Evolutionary conservation across 179 eudicot genomes (phyloP).

Genomic region (Silene coronaria): DNA sequence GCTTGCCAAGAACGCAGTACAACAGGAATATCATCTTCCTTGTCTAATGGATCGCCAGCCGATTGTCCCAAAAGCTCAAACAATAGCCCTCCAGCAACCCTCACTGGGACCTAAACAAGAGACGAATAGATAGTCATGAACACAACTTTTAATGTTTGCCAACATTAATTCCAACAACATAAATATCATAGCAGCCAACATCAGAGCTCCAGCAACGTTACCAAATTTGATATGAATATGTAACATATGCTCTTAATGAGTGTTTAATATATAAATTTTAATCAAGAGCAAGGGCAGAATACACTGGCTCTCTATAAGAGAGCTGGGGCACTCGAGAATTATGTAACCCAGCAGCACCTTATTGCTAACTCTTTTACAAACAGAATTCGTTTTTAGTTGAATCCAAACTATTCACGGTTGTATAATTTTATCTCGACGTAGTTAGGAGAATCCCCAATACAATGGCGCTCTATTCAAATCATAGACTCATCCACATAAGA

Average conservation of each 20-base stretch:
- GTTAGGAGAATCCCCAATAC: not conserved
- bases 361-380: not conserved
- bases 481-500: not conserved
- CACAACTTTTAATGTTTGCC: not conserved
- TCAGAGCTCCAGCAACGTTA: not conserved
- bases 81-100: conserved; percentile 85
- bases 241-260: not conserved
- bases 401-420: not conserved
- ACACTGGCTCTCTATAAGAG: too few relatives aligned
- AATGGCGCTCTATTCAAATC: not conserved
- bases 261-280: not conserved
- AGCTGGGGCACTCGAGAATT: not conserved
- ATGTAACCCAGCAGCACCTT: not conserved
- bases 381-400: not conserved
- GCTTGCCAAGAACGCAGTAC: conserved; percentile 98
- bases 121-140: conserved; percentile 9
- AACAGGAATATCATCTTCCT: conserved; percentile 81
- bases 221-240: not conserved
- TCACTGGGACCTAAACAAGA: conserved; percentile 66
- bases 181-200: not conserved
- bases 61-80: conserved; percentile 96
- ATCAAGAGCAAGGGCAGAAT: not conserved
- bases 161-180: not conserved
- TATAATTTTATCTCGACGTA: not conserved
- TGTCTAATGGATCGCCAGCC: conserved; percentile 68